phyloP scores from a whole-genome alignment of 768 basidiomycete genomes.

The Infundibulicybe gibba region DNA sequence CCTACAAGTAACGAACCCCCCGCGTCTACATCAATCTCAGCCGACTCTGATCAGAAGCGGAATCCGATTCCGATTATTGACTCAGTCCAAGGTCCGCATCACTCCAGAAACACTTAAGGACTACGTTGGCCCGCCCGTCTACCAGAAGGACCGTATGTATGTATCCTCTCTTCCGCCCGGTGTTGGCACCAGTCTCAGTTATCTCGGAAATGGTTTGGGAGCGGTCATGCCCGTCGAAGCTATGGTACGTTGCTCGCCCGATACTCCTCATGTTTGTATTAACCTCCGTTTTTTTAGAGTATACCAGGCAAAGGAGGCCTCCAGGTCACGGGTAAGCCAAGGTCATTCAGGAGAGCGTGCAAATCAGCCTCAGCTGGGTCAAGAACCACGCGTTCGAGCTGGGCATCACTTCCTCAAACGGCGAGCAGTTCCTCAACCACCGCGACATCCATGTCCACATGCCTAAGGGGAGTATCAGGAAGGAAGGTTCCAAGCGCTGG shows the following conservation, averaged over 20 bases:
- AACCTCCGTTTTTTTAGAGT: conserved; percentile 42
- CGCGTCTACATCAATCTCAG: conserved; percentile 3
- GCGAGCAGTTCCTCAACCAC: conserved; percentile 80
- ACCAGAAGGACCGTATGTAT: conserved; percentile 94
- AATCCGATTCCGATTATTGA: conserved; percentile 80
- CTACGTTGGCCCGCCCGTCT: conserved; percentile 93
- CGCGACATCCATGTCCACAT: conserved; percentile 94
- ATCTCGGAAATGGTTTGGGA: conserved; percentile 93
- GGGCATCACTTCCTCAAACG: conserved; percentile 71
- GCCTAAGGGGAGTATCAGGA: conserved; percentile 91
- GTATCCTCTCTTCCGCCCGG: conserved; percentile 77
- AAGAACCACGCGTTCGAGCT: conserved; percentile 87
- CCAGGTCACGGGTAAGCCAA: conserved; percentile 94
- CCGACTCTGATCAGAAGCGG: conserved; percentile 40
- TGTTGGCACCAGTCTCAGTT: conserved; percentile 93
- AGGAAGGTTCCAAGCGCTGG: conserved; percentile 98
- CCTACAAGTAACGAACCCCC: conserved; percentile 9
- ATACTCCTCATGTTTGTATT: neutral
- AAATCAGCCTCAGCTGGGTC: conserved; percentile 92
- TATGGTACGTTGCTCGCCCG: conserved; percentile 50
- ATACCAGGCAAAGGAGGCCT: conserved; percentile 96
- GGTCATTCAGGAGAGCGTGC: conserved; percentile 94
- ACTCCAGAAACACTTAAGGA: conserved; percentile 88
- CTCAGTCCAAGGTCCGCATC: conserved; percentile 74
- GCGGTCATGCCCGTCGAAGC: conserved; percentile 98